Base-by-base conservation (phyloP, 2,329 filamentous ascomycete species). In the Bipolaris zeicola region DNA sequence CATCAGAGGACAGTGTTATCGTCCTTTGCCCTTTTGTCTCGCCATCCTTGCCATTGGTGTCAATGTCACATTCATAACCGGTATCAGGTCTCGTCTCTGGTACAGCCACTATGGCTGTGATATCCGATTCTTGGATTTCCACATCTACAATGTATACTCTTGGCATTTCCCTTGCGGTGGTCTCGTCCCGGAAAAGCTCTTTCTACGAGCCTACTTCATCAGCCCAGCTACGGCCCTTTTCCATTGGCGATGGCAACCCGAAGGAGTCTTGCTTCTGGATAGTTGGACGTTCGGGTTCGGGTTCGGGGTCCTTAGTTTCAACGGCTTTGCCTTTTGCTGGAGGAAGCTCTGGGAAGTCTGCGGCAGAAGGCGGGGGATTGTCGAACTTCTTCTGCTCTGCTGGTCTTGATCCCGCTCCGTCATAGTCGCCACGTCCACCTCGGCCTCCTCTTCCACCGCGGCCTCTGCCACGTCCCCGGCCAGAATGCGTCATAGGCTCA, bases 271-370 rank as follows among this genome's bases (percentile, higher is more conserved):
- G 62, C 36, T 73, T 74, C 36, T 70, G 68, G 34, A 74, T 49
- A 2, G 43, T 54, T 7, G 71, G 71, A 4, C 62, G 57, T n/a
- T 66, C 65, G 10, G 64, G 55, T 26, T 66, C 60, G 4, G 50
- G 31, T 5, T 66, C 60, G 3, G 50, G 34, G 3, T 66, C 64
- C 22, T 69, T 65, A 31, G 65, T 41, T 24, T 69, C 67, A 8
- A 50, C 38, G 26, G 64, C 54, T 36, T 68, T 71, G 43, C 63
- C 67, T 11, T 64, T 52, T 1, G 64, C 46, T 10, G 67, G 52
- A 10, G 79, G 77, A 14, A 82, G 64, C 10, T 78, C 76, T 5
- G 80, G 80, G 58, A 82, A 82, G 44, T 82, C 80, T 24, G 77
- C 71, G 16, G 71, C 61, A 38, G 70, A 71, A 1, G 79, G 80